These are phyloP conservation scores for Neckera pumila DNA, from an alignment of 225 moss, liverwort and hornwort genomes.

Conservation along the genomic window DNA sequence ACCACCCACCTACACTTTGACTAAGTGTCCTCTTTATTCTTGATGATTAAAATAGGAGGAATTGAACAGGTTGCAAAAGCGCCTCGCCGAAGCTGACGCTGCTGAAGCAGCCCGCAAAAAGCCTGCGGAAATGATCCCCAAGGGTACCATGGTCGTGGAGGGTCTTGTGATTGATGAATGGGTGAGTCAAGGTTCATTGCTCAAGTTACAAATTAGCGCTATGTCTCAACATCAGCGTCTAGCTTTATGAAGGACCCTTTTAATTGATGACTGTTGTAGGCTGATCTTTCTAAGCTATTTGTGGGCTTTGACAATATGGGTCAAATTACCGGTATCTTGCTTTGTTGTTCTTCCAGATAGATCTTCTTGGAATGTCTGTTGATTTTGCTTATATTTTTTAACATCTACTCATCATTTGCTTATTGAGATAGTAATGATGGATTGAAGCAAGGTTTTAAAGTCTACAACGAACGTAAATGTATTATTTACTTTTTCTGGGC, in stretches of 20 bases:
- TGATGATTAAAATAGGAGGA: slow-evolving; percentile 47
- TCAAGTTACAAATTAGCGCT: neutral
- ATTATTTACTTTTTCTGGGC: neutral
- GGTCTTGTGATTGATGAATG: slow-evolving; percentile 98
- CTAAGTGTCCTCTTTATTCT: neutral
- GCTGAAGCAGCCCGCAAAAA: slow-evolving; percentile 87
- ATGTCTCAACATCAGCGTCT: neutral
- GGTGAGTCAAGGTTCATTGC: slow-evolving; percentile 31
- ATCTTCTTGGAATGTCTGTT: neutral
- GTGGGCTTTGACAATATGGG: neutral
- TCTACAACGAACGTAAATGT: neutral
- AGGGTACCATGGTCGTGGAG: slow-evolving; percentile 58
- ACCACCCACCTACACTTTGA: neutral
- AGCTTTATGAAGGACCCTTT: neutral
- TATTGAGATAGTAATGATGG: neutral
- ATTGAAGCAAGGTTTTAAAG: neutral
- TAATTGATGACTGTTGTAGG: neutral
- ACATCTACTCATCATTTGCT: neutral
- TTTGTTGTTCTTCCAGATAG: neutral
- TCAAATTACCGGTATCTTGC: neutral
- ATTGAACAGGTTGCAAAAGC: slow-evolving; percentile 70
- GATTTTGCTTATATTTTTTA: neutral
- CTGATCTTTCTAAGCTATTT: neutral
- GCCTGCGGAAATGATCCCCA: slow-evolving; percentile 64
- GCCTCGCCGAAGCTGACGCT: slow-evolving; percentile 88